Percentiles rank a stretch among this genome's conserved stretches.
These are phyloP conservation scores for Cystoderma amianthinum DNA, from an alignment of 768 basidiomycete species.

Conservation along the genomic window DNA sequence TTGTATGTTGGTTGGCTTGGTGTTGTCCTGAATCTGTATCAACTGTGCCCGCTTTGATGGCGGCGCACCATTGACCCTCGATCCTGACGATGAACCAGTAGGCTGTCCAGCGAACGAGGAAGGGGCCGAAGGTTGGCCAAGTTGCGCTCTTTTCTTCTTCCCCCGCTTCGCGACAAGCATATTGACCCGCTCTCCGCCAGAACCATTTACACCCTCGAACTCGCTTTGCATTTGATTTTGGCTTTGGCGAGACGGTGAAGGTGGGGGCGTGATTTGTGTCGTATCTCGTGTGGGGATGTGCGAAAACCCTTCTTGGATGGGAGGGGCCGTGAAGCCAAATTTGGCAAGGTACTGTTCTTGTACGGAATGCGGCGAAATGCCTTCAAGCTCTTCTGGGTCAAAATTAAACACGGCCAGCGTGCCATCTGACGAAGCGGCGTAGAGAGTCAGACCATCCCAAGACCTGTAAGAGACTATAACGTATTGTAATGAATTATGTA, in stretches of 20 bases:
- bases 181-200: constrained; percentile 57
- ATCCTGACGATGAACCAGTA: constrained; percentile 4
- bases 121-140: constrained; percentile 16
- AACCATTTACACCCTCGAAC: constrained; percentile 8
- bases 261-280: constrained; percentile 35
- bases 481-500: constrained; percentile 2
- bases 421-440: constrained; percentile 94
- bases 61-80: constrained; percentile 10
- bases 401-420: constrained; percentile 88
- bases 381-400: constrained; percentile 71
- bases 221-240: not conserved
- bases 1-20: constrained; percentile 7
- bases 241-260: constrained; percentile 12
- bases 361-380: constrained; percentile 65
- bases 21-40: constrained; percentile 18
- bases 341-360: constrained; percentile 79
- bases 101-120: constrained; percentile 6
- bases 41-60: constrained; percentile 29
- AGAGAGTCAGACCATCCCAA: constrained; percentile 85
- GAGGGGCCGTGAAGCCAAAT: constrained; percentile 67
- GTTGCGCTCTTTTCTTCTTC: constrained; percentile 55
- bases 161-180: constrained; percentile 70
- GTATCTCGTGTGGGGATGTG: constrained; percentile 25
- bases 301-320: constrained; percentile 66
- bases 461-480: constrained; percentile 50